A percentile compares a stretch with the other conserved stretches of the same genome.
These are phyloP conservation scores for Malus hybrid DNA, from an alignment of 331 rosid species.

Conservation along the genomic window DNA sequence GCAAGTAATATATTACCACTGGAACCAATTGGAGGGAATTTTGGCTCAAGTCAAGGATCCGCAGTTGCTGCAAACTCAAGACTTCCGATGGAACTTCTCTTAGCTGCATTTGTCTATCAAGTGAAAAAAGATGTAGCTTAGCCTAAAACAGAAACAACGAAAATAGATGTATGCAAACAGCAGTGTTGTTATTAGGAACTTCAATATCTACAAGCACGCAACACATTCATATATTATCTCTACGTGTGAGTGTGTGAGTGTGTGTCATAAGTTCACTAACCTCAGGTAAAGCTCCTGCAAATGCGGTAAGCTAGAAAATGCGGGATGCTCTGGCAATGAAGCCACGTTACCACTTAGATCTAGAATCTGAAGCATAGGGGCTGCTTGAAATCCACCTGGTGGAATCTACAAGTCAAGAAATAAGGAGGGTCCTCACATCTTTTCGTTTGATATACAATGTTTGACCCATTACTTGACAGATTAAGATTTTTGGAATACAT, in stretches of 20 bases:
- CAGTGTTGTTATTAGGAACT: not conserved
- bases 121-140: not conserved
- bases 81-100: constrained; percentile 63
- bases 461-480: not conserved
- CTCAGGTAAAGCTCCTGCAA: constrained; percentile 89
- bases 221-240: not conserved
- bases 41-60: constrained; percentile 78
- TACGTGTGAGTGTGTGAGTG: constrained; percentile 1
- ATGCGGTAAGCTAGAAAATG: constrained; percentile 61
- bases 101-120: constrained; percentile 65
- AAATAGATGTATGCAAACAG: not conserved
- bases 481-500: not conserved
- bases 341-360: constrained; percentile 70
- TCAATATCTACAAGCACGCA: not conserved
- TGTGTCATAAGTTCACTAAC: constrained; percentile 35
- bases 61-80: constrained; percentile 52
- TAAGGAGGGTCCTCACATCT: constrained; percentile 15
- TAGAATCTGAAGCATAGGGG: constrained; percentile 66
- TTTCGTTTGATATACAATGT: not conserved
- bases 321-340: constrained; percentile 49
- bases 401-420: constrained; percentile 57
- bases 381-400: constrained; percentile 63
- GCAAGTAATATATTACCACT: constrained; percentile 41
- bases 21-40: constrained; percentile 76
- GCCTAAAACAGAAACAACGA: no score